Evolutionary conservation across 306 rosid species (phyloP), one percentile per base, ranked within the genome.

Genomic region (Begonia peltatifolia): DNA sequence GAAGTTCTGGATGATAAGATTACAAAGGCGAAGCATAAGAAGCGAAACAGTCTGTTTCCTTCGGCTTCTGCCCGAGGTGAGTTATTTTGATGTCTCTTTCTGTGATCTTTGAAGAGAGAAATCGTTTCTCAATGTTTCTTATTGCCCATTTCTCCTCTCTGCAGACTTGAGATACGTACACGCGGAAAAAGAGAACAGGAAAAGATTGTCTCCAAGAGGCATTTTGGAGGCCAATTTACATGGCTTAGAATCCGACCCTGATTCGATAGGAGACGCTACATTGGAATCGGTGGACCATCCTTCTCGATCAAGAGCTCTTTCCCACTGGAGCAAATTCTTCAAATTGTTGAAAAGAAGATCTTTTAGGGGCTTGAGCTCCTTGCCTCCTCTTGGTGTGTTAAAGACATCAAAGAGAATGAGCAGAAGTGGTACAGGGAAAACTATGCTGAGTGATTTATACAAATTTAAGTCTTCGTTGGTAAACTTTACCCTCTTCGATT

Each of bases 151-250:
- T 68, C 13, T 46, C 52, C 16, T 48, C 23, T 71, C 50, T 53
- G 46, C 59, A 88, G 96, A 88, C 64, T 74, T 84, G 76, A 79
- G 82, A 47, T 61, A 54, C 53, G 46, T 64, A 42, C 86, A 84
- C 18, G 43, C 73, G 48, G 88, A 84, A 76, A 81, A 69, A 41
- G 96, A 84, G 76, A 78, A 75, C 55, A 72, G 71, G 5, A 76
- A 77, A n/a, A 58, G 3, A 13, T 46, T 65, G 35, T 81, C 97
- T 53, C 97, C 97, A 41, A 78, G 87, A 73, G 97, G 85, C 16
- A 94, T 85, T 50, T 61, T 90, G 49, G 99, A 86, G 68, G 76
- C 72, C 11, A 70, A 66, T 54, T 13, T 64, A 6, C 68, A 46
- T 42, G 74, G 41, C 16, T 63, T 49, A 23, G 82, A 73, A 13